Conservation (phyloP, 306 rosid genomes). For the Cicer pinnatifidum region DNA sequence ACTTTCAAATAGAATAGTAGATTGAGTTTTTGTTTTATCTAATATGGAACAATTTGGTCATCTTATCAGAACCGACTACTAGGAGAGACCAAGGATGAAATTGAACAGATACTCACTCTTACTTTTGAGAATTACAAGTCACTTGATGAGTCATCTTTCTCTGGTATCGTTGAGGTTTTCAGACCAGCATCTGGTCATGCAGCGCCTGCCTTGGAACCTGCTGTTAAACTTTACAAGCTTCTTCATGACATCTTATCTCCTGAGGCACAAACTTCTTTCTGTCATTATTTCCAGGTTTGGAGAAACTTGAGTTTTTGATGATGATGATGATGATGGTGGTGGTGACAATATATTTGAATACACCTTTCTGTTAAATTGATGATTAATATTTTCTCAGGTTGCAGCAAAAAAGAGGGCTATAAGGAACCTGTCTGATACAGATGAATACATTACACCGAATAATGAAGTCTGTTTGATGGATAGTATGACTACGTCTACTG, state of each 20-base stretch:
- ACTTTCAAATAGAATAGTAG: slow-evolving; percentile 22
- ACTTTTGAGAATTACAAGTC: slow-evolving; percentile 92
- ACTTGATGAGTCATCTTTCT: slow-evolving; percentile 77
- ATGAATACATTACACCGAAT: slow-evolving; percentile 74
- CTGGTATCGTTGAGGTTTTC: slow-evolving; percentile 81
- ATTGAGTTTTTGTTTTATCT: slow-evolving; percentile 38
- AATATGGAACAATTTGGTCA: slow-evolving; percentile 38
- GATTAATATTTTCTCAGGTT: slow-evolving; percentile 59
- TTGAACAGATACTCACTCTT: slow-evolving; percentile 78
- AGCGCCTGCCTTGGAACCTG: slow-evolving; percentile 92
- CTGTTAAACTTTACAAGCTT: slow-evolving; percentile 85
- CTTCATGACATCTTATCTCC: slow-evolving; percentile 96
- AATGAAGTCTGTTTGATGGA: slow-evolving; percentile 75
- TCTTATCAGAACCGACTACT: slow-evolving; percentile 80
- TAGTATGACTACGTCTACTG: slow-evolving; percentile 59
- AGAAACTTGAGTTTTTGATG: slow-evolving; percentile 37
- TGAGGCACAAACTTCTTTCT: slow-evolving; percentile 85
- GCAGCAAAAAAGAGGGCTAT: slow-evolving; percentile 90
- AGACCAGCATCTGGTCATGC: slow-evolving; percentile 73
- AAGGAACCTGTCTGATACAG: slow-evolving; percentile 87
- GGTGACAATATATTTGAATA: slow-evolving; percentile 29
- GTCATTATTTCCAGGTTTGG: slow-evolving; percentile 97
- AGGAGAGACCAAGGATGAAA: slow-evolving; percentile 93
- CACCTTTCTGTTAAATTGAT: slow-evolving; percentile 43
- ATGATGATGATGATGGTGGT: neutral